These are phyloP conservation scores for Paramecium caudatum DNA, from an alignment of 73 alveolate species.

Conservation along the genomic window DNA sequence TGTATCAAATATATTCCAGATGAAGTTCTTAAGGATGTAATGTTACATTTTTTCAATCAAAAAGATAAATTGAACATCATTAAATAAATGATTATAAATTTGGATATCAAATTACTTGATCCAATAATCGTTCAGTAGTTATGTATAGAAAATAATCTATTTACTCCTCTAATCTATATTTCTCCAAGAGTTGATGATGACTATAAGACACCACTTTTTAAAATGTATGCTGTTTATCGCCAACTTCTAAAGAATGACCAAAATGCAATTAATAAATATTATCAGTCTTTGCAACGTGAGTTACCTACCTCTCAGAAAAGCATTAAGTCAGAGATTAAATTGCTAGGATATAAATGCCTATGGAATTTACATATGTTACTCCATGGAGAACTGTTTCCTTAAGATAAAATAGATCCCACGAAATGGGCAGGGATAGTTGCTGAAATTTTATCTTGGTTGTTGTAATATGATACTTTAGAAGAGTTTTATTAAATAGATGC, in stretches of 20 bases:
- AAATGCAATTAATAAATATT: neutral
- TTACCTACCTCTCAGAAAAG: neutral
- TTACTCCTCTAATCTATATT: conserved; percentile 54
- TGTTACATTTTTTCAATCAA: conserved; percentile 25
- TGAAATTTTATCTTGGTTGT: conserved; percentile 44
- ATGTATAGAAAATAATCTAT: conserved; percentile 58
- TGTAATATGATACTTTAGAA: conserved; percentile 40
- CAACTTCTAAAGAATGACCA: neutral
- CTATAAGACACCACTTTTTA: conserved; percentile 58
- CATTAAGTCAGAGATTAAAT: conserved; percentile 21
- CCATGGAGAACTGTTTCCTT: conserved; percentile 26
- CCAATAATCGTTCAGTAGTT: conserved; percentile 14
- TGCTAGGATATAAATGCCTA: conserved; percentile 50
- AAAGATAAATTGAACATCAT: neutral
- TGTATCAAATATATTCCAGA: conserved; percentile 34
- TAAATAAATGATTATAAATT: conserved; percentile 56
- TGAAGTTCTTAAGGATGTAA: conserved; percentile 25
- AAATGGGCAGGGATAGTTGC: neutral
- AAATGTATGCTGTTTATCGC: conserved; percentile 59
- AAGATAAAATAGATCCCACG: neutral
- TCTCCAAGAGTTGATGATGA: conserved; percentile 68
- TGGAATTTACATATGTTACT: conserved; percentile 50
- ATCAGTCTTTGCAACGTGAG: neutral
- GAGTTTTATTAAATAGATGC: conserved; percentile 41
- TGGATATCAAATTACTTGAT: conserved; percentile 53